A percentile compares a stretch with the other conserved stretches of the same genome.
Evolutionary conservation across 805 yeast genomes (phyloP).

Genomic region (Candida insectorum): DNA sequence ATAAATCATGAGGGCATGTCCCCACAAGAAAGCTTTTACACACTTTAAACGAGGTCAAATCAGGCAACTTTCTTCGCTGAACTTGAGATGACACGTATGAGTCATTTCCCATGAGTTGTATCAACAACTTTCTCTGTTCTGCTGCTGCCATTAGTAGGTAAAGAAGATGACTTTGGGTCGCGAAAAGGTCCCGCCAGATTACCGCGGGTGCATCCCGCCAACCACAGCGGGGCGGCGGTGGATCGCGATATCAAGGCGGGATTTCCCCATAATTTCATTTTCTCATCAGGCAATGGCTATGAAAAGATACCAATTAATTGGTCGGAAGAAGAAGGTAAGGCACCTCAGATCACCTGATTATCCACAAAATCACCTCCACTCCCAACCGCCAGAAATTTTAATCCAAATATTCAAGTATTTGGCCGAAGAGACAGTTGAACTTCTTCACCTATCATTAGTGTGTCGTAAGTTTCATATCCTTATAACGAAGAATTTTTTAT

Average conservation of each 20-base stretch:
- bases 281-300: slow-evolving; percentile 12
- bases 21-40: slow-evolving; percentile 86
- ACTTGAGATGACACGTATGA: slow-evolving; percentile 32
- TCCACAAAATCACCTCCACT: slow-evolving; percentile 29
- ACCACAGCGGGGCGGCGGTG: too few species aligned
- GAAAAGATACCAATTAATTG: slow-evolving; percentile 43
- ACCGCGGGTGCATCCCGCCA: too few species aligned
- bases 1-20: slow-evolving; percentile 80
- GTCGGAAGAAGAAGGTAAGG: slow-evolving; percentile 24
- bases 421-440: slow-evolving; percentile 15
- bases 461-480: slow-evolving; percentile 36
- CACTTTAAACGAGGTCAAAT: slow-evolving; percentile 45
- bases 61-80: slow-evolving; percentile 35
- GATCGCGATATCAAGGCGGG: too few species aligned
- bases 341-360: slow-evolving; percentile 17
- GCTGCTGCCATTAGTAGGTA: slow-evolving; percentile 46
- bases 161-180: background rate
- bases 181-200: background rate
- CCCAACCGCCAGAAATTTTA: slow-evolving; percentile 44
- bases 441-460: slow-evolving; percentile 25
- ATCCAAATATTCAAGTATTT: slow-evolving; percentile 28
- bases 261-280: too few species aligned
- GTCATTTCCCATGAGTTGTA: slow-evolving; percentile 77
- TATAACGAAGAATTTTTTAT: slow-evolving; percentile 35
- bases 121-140: slow-evolving; percentile 71